A percentile compares a stretch with the other conserved stretches of the same genome.
phyloP scores from a whole-genome alignment of 2,329 filamentous ascomycete species.

The Pseudocercospora eumusae region DNA sequence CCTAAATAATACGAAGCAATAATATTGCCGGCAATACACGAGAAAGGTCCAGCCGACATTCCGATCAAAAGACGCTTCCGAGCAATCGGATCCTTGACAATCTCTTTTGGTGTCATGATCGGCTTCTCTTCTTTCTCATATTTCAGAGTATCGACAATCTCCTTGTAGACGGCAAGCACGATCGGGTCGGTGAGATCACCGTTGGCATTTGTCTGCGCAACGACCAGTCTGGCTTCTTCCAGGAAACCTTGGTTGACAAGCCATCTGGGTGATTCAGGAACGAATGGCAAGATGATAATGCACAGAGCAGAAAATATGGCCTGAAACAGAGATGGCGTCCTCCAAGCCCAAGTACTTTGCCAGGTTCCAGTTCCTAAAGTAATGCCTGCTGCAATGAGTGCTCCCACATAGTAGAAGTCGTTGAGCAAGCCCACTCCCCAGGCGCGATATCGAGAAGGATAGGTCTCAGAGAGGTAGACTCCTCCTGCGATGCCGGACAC shows the following conservation, averaged over 20 bases:
- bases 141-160: slow-evolving; percentile 52
- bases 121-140: slow-evolving; percentile 48
- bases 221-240: slow-evolving; percentile 46
- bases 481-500: slow-evolving; percentile 49
- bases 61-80: slow-evolving; percentile 46
- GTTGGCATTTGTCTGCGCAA: slow-evolving; percentile 50
- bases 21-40: slow-evolving; percentile 39
- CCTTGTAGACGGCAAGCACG: slow-evolving; percentile 46
- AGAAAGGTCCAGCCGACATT: slow-evolving; percentile 30
- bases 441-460: slow-evolving; percentile 49
- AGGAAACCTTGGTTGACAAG: slow-evolving; percentile 46
- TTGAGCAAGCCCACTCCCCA: slow-evolving; percentile 49
- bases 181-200: slow-evolving; percentile 47
- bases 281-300: slow-evolving; percentile 48
- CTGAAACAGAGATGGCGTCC: slow-evolving; percentile 49
- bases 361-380: slow-evolving; percentile 48
- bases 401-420: slow-evolving; percentile 44
- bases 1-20: slow-evolving; percentile 47
- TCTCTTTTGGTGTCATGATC: slow-evolving; percentile 43
- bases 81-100: slow-evolving; percentile 42
- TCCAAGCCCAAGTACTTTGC: slow-evolving; percentile 52
- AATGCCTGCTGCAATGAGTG: slow-evolving; percentile 52
- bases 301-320: slow-evolving; percentile 46
- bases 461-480: slow-evolving; percentile 55
- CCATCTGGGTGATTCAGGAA: slow-evolving; percentile 54